Percentiles rank a stretch among this genome's conserved stretches.
phyloP scores from a whole-genome alignment of 441 rosid species.

The Croton setiger region DNA sequence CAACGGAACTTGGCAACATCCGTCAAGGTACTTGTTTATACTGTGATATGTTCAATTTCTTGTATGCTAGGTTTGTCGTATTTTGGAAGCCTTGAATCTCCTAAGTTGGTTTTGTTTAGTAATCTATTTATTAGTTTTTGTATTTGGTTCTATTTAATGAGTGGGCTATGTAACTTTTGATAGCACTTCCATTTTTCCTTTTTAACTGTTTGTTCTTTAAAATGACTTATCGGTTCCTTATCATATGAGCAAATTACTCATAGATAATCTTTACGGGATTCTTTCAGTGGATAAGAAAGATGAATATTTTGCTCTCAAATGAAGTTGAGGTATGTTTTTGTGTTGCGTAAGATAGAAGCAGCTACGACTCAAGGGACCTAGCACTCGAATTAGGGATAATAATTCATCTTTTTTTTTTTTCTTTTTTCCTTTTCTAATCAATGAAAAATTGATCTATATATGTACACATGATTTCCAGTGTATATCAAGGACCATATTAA shows the following conservation, averaged over 20 bases:
- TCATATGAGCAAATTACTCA: background rate
- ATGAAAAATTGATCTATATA: background rate
- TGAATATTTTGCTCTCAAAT: background rate
- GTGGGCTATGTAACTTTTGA: background rate
- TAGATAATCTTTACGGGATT: background rate
- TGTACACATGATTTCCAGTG: background rate
- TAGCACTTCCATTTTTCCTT: background rate
- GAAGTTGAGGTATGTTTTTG: background rate
- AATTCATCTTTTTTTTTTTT: no score
- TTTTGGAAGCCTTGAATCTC: slow-evolving; percentile 12
- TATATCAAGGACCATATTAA: background rate
- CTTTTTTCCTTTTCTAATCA: background rate
- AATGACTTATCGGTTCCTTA: background rate
- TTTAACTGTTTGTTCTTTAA: background rate
- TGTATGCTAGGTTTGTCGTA: slow-evolving; percentile 13
- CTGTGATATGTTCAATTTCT: background rate
- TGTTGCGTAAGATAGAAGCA: background rate
- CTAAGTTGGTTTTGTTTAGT: slow-evolving; percentile 1
- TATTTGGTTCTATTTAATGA: background rate
- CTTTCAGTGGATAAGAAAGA: background rate
- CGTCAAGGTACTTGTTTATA: slow-evolving; percentile 62
- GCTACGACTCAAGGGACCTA: background rate
- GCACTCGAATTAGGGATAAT: background rate
- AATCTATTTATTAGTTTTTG: slow-evolving; percentile 1
- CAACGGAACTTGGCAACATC: slow-evolving; percentile 89